Conservation (phyloP, 1,139 yeast genomes). For the Pichia sp. region DNA sequence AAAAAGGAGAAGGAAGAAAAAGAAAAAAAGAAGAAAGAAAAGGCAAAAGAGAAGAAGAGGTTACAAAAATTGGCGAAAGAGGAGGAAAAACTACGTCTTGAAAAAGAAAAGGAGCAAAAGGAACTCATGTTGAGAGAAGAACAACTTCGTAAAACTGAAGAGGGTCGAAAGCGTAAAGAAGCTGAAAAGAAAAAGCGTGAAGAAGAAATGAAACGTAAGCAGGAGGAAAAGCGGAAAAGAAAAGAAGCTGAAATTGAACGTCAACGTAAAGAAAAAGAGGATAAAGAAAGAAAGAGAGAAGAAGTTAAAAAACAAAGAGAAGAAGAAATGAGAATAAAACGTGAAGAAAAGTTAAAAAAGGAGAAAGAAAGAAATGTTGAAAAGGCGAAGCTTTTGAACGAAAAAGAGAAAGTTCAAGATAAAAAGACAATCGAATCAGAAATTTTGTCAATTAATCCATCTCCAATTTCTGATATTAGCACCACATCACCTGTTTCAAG, state of each 20-base stretch:
- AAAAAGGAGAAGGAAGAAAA: slow-evolving; percentile 67
- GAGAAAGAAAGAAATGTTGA: slow-evolving; percentile 6
- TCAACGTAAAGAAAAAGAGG: slow-evolving; percentile 34
- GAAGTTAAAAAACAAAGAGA: slow-evolving; percentile 27
- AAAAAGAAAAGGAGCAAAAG: slow-evolving; percentile 58
- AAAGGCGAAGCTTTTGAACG: slow-evolving; percentile 5
- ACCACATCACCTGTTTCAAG: too few species aligned
- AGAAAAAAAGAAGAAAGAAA: slow-evolving; percentile 66
- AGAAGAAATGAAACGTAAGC: slow-evolving; percentile 41
- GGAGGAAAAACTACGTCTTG: slow-evolving; percentile 58
- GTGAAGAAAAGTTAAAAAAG: slow-evolving; percentile 21
- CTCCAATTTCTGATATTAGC: too few species aligned
- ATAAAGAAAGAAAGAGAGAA: slow-evolving; percentile 29
- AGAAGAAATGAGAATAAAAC: slow-evolving; percentile 28
- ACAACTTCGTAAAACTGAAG: slow-evolving; percentile 48
- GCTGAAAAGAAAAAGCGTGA: slow-evolving; percentile 45
- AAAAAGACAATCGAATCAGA: neutral
- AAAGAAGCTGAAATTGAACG: slow-evolving; percentile 38
- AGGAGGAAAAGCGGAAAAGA: slow-evolving; percentile 33
- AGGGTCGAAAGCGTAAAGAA: slow-evolving; percentile 47
- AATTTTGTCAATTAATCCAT: too few species aligned
- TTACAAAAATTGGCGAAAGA: slow-evolving; percentile 66
- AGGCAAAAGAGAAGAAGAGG: slow-evolving; percentile 71
- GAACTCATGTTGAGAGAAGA: slow-evolving; percentile 48
- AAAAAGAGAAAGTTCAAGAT: slow-evolving; percentile 12